Conservation (phyloP, 2,329 filamentous ascomycete genomes). For the Alternaria ventricosa region DNA sequence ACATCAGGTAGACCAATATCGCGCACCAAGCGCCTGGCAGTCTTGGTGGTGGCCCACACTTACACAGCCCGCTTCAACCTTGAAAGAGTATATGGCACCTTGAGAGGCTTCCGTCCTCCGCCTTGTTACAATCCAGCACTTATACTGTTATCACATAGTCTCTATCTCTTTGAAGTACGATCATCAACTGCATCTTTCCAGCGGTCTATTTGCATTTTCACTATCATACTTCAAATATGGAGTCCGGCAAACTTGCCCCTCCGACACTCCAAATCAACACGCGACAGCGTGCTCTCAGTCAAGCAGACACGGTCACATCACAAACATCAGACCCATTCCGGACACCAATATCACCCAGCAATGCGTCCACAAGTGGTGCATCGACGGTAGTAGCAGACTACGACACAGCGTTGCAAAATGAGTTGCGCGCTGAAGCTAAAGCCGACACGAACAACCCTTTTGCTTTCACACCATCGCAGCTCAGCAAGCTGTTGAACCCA, state of each 20-base stretch:
- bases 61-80: constrained; percentile 21
- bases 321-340: constrained; percentile 33
- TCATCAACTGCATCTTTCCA: background rate
- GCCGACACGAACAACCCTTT: constrained; percentile 55
- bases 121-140: background rate
- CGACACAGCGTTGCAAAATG: constrained; percentile 31
- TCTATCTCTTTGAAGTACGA: background rate
- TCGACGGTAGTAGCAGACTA: constrained; percentile 39
- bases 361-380: constrained; percentile 25
- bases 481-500: constrained; percentile 61
- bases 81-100: constrained; percentile 18
- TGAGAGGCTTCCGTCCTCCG: constrained; percentile 3
- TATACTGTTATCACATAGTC: background rate
- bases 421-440: constrained; percentile 36
- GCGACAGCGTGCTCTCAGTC: constrained; percentile 30
- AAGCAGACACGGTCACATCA: constrained; percentile 34
- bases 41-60: constrained; percentile 12
- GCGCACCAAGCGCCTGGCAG: constrained; percentile 20
- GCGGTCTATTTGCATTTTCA: background rate
- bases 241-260: constrained; percentile 33
- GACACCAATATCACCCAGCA: constrained; percentile 33
- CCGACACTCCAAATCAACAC: constrained; percentile 36
- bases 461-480: constrained; percentile 61
- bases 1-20: constrained; percentile 12
- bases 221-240: constrained; percentile 19